Percentiles rank a stretch among this genome's conserved stretches.
These are phyloP conservation scores for Rhodamnia argentea DNA, from an alignment of 345 rosid genomes.

Conservation along the genomic window DNA sequence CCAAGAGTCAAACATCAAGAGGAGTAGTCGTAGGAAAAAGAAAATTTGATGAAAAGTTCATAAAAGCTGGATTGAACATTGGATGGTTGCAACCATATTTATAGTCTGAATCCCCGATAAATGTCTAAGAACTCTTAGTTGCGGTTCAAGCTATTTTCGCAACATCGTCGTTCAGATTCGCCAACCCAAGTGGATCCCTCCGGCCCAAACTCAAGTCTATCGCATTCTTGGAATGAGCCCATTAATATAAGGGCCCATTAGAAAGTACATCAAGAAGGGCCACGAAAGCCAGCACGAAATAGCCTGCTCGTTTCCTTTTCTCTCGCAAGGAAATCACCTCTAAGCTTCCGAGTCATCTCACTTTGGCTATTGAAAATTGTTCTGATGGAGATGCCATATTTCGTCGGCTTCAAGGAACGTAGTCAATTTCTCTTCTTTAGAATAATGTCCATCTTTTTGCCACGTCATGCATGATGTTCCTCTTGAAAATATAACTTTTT, in stretches of 20 bases:
- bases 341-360: background rate
- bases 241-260: background rate
- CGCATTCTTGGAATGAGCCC: background rate
- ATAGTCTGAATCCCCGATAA: accelerated
- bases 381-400: background rate
- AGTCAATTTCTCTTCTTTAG: background rate
- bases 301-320: background rate
- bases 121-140: background rate
- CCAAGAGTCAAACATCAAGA: background rate
- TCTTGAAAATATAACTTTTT: background rate
- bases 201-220: background rate
- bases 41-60: background rate
- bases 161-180: background rate
- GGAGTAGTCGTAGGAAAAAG: background rate
- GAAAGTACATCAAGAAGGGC: background rate
- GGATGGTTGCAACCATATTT: background rate
- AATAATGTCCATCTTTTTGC: background rate
- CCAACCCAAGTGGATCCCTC: background rate
- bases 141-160: background rate
- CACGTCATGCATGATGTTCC: background rate
- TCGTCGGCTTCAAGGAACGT: background rate
- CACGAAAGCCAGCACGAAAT: background rate
- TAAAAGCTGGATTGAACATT: background rate
- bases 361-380: background rate
- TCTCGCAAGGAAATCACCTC: background rate